Percentiles rank a stretch among this genome's conserved stretches.
phyloP scores from a whole-genome alignment of 2,329 filamentous ascomycete species.

The Aureobasidium sp. region DNA sequence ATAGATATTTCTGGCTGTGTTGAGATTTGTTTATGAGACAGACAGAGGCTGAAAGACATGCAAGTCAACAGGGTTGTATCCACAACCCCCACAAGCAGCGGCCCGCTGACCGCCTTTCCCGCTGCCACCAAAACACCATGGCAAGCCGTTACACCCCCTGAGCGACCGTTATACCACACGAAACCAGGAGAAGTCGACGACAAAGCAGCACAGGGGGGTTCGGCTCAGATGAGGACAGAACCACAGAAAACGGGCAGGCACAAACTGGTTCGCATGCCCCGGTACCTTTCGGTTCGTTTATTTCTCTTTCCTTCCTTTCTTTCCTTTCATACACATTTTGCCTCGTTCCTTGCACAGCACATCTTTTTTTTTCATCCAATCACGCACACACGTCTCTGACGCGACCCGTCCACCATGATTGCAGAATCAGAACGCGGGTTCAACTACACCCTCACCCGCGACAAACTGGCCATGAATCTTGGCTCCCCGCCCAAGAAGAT shows the following conservation, averaged over 20 bases:
- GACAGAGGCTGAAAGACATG: no score
- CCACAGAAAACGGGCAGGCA: constrained; percentile 9
- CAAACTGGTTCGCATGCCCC: not conserved
- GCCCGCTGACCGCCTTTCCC: not conserved
- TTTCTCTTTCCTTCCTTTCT: not conserved
- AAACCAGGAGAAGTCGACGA: not conserved
- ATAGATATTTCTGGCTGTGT: no score
- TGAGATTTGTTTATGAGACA: no score
- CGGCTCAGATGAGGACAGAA: no score
- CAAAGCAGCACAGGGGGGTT: not conserved
- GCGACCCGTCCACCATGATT: constrained; percentile 2
- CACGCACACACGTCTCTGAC: not conserved
- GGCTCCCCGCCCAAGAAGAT: constrained; percentile 6
- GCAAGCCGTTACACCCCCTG: not conserved
- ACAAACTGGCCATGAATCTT: constrained; percentile 12
- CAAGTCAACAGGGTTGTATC: not conserved
- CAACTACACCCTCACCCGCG: constrained; percentile 10
- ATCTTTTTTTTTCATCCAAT: not conserved
- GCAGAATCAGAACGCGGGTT: constrained; percentile 5
- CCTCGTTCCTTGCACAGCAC: not conserved
- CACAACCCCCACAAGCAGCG: not conserved
- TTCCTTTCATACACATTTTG: not conserved
- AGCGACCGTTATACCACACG: not conserved
- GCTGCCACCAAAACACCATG: not conserved
- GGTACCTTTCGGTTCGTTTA: constrained; percentile 7